Percentiles rank a stretch among this genome's conserved stretches.
phyloP scores from a whole-genome alignment of 1,139 yeast genomes.

The Taphrina betulina region DNA sequence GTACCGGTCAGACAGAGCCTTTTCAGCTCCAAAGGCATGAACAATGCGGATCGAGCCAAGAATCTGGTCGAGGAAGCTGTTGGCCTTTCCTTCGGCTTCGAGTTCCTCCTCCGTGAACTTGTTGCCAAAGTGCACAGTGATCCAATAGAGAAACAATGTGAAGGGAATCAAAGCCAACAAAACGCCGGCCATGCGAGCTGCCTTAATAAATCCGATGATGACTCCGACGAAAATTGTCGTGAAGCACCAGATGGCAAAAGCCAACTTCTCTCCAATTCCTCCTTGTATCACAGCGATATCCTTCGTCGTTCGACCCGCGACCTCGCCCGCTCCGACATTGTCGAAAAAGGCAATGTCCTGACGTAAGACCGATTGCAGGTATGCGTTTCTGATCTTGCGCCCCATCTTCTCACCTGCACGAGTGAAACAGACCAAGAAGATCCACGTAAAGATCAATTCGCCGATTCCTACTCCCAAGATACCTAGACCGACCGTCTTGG shows the following conservation, averaged over 20 bases:
- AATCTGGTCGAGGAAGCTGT: conserved; percentile 49
- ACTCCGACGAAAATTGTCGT: conserved; percentile 48
- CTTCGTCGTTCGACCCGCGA: conserved; percentile 49
- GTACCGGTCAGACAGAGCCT: conserved; percentile 44
- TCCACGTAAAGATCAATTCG: conserved; percentile 38
- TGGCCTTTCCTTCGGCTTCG: conserved; percentile 45
- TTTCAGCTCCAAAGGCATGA: conserved; percentile 50
- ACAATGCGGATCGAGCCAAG: conserved; percentile 49
- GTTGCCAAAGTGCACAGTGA: conserved; percentile 38
- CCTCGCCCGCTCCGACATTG: conserved; percentile 50
- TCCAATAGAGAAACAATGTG: conserved; percentile 43
- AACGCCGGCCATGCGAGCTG: conserved; percentile 48
- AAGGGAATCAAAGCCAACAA: conserved; percentile 47
- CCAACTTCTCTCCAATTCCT: conserved; percentile 51
- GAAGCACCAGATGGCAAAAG: conserved; percentile 46
- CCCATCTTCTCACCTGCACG: conserved; percentile 49
- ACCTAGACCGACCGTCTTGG: conserved; percentile 22
- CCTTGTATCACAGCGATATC: conserved; percentile 50
- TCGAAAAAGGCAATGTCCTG: conserved; percentile 52
- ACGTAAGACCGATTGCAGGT: conserved; percentile 46
- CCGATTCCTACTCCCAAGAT: conserved; percentile 39
- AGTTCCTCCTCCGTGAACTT: conserved; percentile 43
- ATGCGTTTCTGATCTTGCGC: conserved; percentile 47
- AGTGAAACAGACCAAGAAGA: conserved; percentile 40
- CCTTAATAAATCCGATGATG: conserved; percentile 47